Conservation (phyloP, 345 rosid genomes). For the Hypericum perforatum region DNA sequence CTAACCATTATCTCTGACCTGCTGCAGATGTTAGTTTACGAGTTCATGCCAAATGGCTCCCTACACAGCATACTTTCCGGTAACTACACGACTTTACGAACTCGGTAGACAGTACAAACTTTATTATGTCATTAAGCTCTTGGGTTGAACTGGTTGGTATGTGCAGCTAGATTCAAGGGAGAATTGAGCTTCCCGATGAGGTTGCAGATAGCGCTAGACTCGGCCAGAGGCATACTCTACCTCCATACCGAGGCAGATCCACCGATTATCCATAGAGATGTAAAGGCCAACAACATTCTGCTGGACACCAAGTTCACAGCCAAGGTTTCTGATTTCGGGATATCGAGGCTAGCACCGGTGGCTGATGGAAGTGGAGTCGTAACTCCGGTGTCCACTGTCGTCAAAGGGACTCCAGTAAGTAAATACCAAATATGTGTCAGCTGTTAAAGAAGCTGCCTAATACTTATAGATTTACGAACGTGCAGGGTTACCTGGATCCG, state of each 20-base stretch:
- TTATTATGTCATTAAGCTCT: not conserved
- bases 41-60: slow-evolving; percentile 47
- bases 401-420: slow-evolving; percentile 42
- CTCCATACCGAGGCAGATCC: slow-evolving; percentile 51
- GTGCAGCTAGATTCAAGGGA: slow-evolving; percentile 22
- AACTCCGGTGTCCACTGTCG: slow-evolving; percentile 34
- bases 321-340: slow-evolving; percentile 51
- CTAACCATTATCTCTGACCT: no score
- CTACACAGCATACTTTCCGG: slow-evolving; percentile 38
- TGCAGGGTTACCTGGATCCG: slow-evolving; percentile 48
- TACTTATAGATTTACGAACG: no score
- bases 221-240: slow-evolving; percentile 42
- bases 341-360: slow-evolving; percentile 37
- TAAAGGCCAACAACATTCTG: slow-evolving; percentile 44
- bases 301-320: slow-evolving; percentile 33
- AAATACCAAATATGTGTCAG: not conserved
- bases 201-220: slow-evolving; percentile 32
- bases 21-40: slow-evolving; percentile 44
- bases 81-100: slow-evolving; percentile 1
- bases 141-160: no score
- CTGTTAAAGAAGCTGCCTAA: no score
- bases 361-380: slow-evolving; percentile 23
- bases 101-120: not conserved
- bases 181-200: slow-evolving; percentile 21
- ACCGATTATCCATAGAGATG: slow-evolving; percentile 42